Evolutionary conservation across 2,329 filamentous ascomycete genomes (phyloP).

Genomic region (Cryphonectria japonica): DNA sequence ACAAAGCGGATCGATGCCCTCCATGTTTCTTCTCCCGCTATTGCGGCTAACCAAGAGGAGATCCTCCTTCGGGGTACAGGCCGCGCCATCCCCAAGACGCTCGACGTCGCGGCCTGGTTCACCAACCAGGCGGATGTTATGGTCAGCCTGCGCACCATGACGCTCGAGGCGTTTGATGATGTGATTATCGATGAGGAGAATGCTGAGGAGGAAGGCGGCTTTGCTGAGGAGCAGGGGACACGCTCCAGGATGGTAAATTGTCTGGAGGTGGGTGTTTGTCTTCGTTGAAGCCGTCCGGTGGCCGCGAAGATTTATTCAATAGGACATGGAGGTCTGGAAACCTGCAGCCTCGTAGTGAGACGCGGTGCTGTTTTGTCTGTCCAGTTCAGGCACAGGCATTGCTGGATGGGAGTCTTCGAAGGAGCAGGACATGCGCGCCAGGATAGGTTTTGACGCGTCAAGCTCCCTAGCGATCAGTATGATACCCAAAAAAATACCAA

Average conservation of each 20-base stretch:
- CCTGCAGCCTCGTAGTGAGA: neutral
- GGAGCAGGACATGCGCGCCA: neutral
- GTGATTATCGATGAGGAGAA: conserved; percentile 51
- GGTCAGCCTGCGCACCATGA: conserved; percentile 65
- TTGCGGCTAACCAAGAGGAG: conserved; percentile 37
- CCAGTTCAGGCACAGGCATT: neutral
- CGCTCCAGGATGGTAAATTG: conserved; percentile 55
- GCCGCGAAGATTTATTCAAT: neutral
- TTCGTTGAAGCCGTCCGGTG: conserved; percentile 42
- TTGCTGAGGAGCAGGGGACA: conserved; percentile 40
- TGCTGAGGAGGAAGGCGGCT: conserved; percentile 26
- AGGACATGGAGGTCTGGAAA: too few species aligned
- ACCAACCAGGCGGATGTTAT: conserved; percentile 61
- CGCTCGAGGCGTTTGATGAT: conserved; percentile 69
- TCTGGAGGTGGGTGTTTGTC: conserved; percentile 52
- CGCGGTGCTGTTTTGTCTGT: neutral
- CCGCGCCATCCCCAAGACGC: conserved; percentile 65
- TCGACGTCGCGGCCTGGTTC: conserved; percentile 68
- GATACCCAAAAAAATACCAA: neutral
- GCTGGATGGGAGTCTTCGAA: neutral
- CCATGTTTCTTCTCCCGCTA: conserved; percentile 30
- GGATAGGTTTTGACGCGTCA: neutral
- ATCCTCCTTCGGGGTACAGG: conserved; percentile 66
- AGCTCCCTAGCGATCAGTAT: neutral
- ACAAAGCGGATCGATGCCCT: conserved; percentile 49